Evolutionary conservation across 345 rosid species (phyloP).

Genomic region (Eucalyptus regnans): DNA sequence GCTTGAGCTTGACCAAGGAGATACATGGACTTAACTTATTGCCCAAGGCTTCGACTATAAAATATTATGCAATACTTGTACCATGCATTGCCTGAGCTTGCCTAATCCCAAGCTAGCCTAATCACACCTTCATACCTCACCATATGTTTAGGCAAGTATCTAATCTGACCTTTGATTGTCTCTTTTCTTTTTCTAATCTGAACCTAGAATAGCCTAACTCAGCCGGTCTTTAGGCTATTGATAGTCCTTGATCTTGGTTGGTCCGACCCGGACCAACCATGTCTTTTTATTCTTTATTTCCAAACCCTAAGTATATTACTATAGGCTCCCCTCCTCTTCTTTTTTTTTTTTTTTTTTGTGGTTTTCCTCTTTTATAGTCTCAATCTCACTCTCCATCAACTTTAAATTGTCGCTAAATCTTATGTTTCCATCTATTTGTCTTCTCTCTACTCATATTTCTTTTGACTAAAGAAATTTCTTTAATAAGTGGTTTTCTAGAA

Average conservation of each 20-base stretch:
- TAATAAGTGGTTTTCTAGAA: neutral
- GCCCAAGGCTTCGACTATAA: neutral
- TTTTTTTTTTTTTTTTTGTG: accelerated
- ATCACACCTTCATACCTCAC: neutral
- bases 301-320: neutral
- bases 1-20: neutral
- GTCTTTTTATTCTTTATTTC: no score
- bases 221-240: accelerated
- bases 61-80: neutral
- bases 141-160: neutral
- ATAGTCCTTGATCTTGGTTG: neutral
- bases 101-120: neutral
- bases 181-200: neutral
- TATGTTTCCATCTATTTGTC: neutral
- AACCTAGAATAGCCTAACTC: neutral
- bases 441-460: neutral
- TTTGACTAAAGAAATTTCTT: neutral
- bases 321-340: neutral
- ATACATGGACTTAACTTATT: neutral
- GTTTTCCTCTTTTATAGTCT: neutral
- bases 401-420: no score
- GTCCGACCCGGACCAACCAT: neutral
- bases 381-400: neutral
- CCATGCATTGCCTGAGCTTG: neutral
- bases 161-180: neutral